Percentiles rank a stretch among this genome's conserved stretches.
phyloP scores from a whole-genome alignment of 2,329 filamentous ascomycete species.

The Colletotrichum sp. region DNA sequence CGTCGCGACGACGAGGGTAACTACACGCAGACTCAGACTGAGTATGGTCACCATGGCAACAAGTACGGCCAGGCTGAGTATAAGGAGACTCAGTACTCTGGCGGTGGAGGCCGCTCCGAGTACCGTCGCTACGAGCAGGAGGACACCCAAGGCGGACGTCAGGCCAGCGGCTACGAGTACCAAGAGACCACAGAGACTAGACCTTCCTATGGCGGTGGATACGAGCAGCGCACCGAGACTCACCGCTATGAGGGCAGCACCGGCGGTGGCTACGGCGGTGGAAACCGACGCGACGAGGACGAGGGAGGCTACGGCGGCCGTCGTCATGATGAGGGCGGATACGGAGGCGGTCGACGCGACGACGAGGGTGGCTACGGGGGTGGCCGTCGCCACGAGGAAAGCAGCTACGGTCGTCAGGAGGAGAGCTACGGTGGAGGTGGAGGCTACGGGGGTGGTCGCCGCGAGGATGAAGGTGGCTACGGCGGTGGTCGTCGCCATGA shows the following conservation, averaged over 20 bases:
- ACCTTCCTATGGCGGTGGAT: conserved; percentile 56
- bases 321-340: conserved; percentile 6
- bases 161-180: conserved; percentile 58
- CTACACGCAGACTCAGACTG: conserved; percentile 63
- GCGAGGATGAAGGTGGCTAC: conserved; percentile 25
- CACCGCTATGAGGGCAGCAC: conserved; percentile 47
- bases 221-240: conserved; percentile 63
- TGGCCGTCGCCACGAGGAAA: conserved; percentile 24
- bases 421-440: conserved; percentile 23
- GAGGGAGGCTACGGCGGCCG: conserved; percentile 29
- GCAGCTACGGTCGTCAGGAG: conserved; percentile 5
- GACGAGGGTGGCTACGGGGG: conserved; percentile 23
- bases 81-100: conserved; percentile 60
- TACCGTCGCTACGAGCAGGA: conserved; percentile 68
- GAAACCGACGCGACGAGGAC: conserved; percentile 19
- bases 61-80: conserved; percentile 67
- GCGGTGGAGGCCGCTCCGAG: conserved; percentile 62
- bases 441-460: conserved; percentile 25
- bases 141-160: conserved; percentile 40
- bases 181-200: conserved; percentile 62
- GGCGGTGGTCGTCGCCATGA: conserved; percentile 27
- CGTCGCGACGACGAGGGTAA: conserved; percentile 64
- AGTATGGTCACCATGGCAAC: conserved; percentile 63
- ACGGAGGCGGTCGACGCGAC: conserved; percentile 9
- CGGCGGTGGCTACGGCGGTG: conserved; percentile 24